A percentile compares a stretch with the other conserved stretches of the same genome.
phyloP scores from a whole-genome alignment of 495 filamentous ascomycete genomes.

The Neurospora sp. region DNA sequence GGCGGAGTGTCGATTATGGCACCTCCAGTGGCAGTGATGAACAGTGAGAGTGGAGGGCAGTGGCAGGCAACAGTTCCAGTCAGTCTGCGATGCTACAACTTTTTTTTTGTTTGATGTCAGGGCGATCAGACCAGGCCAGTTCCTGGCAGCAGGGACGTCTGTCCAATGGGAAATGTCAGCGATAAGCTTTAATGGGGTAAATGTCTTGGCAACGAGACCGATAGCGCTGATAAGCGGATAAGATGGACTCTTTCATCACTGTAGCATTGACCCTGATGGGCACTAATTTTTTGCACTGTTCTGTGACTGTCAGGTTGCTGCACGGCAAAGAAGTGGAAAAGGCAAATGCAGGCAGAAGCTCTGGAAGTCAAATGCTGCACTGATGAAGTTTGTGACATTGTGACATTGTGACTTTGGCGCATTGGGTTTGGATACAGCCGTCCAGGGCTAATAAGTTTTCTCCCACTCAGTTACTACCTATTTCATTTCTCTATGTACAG shows the following conservation, averaged over 20 bases:
- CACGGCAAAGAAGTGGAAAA: background rate
- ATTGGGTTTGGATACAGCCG: background rate
- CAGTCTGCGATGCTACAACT: slow-evolving; percentile 9
- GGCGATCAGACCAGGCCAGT: slow-evolving; percentile 3
- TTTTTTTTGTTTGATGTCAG: slow-evolving; percentile 12
- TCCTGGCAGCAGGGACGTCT: slow-evolving; percentile 4
- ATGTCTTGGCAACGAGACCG: background rate
- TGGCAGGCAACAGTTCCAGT: background rate
- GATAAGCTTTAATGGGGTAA: slow-evolving; percentile 7
- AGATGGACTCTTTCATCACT: slow-evolving; percentile 2
- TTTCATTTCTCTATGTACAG: background rate
- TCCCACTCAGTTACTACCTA: background rate
- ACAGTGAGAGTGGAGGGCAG: background rate
- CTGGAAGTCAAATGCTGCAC: background rate
- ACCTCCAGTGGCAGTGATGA: background rate
- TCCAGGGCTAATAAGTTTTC: background rate
- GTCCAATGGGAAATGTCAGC: background rate
- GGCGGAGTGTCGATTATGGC: background rate
- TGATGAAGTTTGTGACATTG: background rate
- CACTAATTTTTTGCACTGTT: slow-evolving; percentile 3
- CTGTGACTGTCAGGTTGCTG: background rate
- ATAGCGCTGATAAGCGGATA: background rate
- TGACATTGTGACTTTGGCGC: background rate
- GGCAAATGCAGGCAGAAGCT: background rate
- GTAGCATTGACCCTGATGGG: slow-evolving; percentile 5